Evolutionary conservation across 2,329 filamentous ascomycete genomes (phyloP).

Genomic region (Cercospora berteroae): DNA sequence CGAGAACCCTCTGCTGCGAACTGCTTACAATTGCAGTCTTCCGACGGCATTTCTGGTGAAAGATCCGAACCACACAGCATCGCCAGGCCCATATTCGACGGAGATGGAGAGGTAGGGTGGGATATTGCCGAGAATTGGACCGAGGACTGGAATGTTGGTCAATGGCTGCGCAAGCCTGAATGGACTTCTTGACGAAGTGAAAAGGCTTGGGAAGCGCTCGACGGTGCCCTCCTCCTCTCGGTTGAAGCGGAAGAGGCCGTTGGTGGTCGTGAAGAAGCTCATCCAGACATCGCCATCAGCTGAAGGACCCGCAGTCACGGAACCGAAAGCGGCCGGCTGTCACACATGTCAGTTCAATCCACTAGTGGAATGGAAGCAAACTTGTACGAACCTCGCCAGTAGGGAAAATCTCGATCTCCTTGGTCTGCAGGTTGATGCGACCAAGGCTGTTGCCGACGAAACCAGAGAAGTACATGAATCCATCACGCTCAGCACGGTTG

Average conservation of each 20-base stretch:
- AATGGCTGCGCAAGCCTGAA: neutral
- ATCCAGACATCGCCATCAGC: slow-evolving; percentile 26
- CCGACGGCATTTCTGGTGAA: slow-evolving; percentile 12
- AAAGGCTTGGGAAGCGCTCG: slow-evolving; percentile 16
- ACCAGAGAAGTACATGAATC: slow-evolving; percentile 27
- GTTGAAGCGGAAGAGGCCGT: slow-evolving; percentile 14
- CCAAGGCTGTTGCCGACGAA: slow-evolving; percentile 27
- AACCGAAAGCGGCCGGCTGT: slow-evolving; percentile 17
- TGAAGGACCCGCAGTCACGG: slow-evolving; percentile 21
- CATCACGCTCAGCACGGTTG: slow-evolving; percentile 25
- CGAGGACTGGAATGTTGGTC: neutral
- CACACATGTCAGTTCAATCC: neutral
- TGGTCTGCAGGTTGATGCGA: slow-evolving; percentile 24
- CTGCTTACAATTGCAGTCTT: neutral
- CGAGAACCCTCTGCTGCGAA: neutral
- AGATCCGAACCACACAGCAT: slow-evolving; percentile 15
- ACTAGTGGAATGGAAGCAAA: neutral
- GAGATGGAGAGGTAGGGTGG: slow-evolving; percentile 23
- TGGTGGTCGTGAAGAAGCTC: slow-evolving; percentile 21
- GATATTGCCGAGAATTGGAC: slow-evolving; percentile 9
- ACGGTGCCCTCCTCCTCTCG: slow-evolving; percentile 14
- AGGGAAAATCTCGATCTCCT: slow-evolving; percentile 25
- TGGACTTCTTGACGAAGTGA: neutral
- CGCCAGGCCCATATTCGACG: slow-evolving; percentile 19
- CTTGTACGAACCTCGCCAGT: slow-evolving; percentile 4